These are phyloP conservation scores for Thalassia testudinum DNA, from an alignment of 116 monocot species.

Conservation along the genomic window DNA sequence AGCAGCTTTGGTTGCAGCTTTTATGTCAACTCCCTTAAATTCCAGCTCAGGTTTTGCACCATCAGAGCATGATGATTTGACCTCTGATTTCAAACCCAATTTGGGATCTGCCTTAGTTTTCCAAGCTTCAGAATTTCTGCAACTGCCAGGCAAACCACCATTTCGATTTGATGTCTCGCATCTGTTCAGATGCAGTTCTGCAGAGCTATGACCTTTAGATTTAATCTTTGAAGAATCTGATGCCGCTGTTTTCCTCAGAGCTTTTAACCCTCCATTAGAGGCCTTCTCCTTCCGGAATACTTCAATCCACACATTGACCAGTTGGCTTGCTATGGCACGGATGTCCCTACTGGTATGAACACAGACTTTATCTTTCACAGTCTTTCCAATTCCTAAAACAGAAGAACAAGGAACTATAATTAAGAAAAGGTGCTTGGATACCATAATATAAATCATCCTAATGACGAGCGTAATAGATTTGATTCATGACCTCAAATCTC, in stretches of 20 bases:
- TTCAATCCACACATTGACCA: constrained; percentile 95
- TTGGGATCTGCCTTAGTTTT: constrained; percentile 21
- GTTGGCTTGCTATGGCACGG: constrained; percentile 91
- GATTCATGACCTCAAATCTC: neutral
- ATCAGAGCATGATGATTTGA: constrained; percentile 16
- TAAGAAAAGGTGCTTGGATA: too few species aligned
- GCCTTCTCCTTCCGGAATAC: constrained; percentile 94
- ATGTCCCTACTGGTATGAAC: constrained; percentile 96
- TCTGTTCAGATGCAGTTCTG: constrained; percentile 12
- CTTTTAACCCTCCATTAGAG: constrained; percentile 37
- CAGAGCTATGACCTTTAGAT: constrained; percentile 28
- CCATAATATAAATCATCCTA: too few species aligned
- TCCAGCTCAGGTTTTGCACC: constrained; percentile 14
- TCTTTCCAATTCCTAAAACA: constrained; percentile 72
- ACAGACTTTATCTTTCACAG: constrained; percentile 92
- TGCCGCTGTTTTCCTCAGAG: constrained; percentile 20
- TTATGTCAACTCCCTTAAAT: constrained; percentile 14
- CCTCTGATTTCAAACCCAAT: constrained; percentile 20
- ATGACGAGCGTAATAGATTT: neutral
- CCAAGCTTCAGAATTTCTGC: too few species aligned
- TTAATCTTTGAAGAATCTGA: constrained; percentile 36
- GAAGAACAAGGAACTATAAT: neutral
- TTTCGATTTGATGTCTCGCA: constrained; percentile 26
- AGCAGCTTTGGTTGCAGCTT: constrained; percentile 88
- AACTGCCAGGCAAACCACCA: constrained; percentile 4